These are phyloP conservation scores for Pistacia atlantica DNA, from an alignment of 345 rosid genomes.

Conservation along the genomic window DNA sequence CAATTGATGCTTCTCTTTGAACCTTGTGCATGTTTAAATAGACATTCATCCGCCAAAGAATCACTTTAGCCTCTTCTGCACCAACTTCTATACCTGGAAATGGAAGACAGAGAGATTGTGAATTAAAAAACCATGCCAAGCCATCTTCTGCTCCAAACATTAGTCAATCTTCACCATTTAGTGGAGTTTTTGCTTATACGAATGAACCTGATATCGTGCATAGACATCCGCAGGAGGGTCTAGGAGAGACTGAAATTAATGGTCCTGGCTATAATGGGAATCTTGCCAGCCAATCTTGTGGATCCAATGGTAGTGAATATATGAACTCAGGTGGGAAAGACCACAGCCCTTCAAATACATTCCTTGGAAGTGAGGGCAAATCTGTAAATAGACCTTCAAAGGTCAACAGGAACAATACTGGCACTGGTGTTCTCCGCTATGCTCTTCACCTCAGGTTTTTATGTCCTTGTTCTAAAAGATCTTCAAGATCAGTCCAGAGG, in stretches of 20 bases:
- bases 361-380: slow-evolving; percentile 26
- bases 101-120: slow-evolving; percentile 30
- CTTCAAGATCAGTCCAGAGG: slow-evolving; percentile 35
- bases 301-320: slow-evolving; percentile 8
- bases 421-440: slow-evolving; percentile 52
- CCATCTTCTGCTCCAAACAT: slow-evolving; percentile 15
- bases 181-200: slow-evolving; percentile 2
- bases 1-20: slow-evolving; percentile 7
- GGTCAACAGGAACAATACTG: slow-evolving; percentile 33
- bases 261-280: slow-evolving; percentile 12
- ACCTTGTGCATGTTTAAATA: slow-evolving; percentile 19
- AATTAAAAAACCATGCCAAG: slow-evolving; percentile 22
- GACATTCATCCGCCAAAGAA: slow-evolving; percentile 63
- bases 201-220: background rate
- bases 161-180: slow-evolving; percentile 17
- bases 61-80: slow-evolving; percentile 43
- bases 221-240: slow-evolving; percentile 9
- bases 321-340: slow-evolving; percentile 3
- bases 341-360: slow-evolving; percentile 21
- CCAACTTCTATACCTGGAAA: slow-evolving; percentile 24
- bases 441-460: slow-evolving; percentile 61
- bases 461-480: slow-evolving; percentile 44
- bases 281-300: slow-evolving; percentile 1
- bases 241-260: slow-evolving; percentile 27
- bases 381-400: slow-evolving; percentile 33